Base-by-base conservation (phyloP, 1,284 basidiomycete genomes). In the Ceratobasidium sp. region DNA sequence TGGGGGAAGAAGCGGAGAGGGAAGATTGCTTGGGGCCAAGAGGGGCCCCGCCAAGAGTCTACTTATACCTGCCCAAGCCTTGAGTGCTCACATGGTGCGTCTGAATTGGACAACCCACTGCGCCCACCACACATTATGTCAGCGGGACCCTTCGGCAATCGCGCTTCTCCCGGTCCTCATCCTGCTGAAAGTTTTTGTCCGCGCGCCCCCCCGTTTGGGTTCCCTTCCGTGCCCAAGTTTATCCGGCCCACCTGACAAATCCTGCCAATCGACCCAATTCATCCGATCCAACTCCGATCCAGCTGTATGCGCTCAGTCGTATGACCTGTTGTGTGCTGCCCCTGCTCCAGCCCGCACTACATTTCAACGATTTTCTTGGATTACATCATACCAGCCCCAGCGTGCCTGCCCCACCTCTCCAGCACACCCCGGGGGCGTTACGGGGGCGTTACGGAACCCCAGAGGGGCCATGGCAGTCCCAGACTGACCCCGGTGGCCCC, bases 1-100 rank as follows among this genome's bases (percentile, higher is more conserved):
- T 43, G 46, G 47, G 23, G 46, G 21, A 32, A 38, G 61, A 41
- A 21, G 61, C 43, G 44, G 47, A 14, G 41, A 44, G 57, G 23
- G 23, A 38, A 47, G 44, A 38, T 38, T 44, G 41, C 59, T 62
- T 47, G 59, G 59, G 59, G 59, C 59, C n/a, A 62, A 59, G 57
- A 59, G 38, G 35, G 54, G 54, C 54, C 63, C 47, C 63, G 50
- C 47, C 63, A 66, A 50, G 49, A 14, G n/a, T 57, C 52, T 57
- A 57, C 52, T 69, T 57, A 57, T 55, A 57, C 46, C 41, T 18
- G 26, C 52, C 30, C 41, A 52, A 35, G 26, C 43, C 18, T 35
- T 32, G 23, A 16, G 38, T 14, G 28, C 54, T 55, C 16, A 21
- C 57, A 26, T 41, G 55, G 50, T 52, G 13, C 13, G 14, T 52